These are phyloP conservation scores for Hyparrhenia diplandra DNA, from an alignment of 176 grass and related monocot genomes.

Conservation along the genomic window DNA sequence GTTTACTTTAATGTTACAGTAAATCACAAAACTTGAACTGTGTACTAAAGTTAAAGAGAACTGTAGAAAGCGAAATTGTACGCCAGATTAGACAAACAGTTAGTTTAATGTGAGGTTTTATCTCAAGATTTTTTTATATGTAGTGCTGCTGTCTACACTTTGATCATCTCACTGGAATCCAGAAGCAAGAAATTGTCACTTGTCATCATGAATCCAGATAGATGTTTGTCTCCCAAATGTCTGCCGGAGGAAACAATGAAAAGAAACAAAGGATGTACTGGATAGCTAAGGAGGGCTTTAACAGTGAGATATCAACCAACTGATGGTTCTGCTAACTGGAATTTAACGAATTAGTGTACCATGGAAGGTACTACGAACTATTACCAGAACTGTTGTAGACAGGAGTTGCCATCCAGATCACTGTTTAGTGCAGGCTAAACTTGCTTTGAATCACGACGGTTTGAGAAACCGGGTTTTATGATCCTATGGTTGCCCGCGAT, in stretches of 20 bases:
- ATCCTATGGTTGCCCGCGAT: no score
- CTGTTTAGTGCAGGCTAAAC: no score
- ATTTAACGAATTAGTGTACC: background rate
- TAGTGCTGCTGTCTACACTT: background rate
- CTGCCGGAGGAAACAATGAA: background rate
- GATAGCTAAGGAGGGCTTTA: background rate
- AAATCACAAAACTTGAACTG: background rate
- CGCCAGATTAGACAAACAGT: background rate
- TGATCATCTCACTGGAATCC: background rate
- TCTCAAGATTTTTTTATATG: background rate
- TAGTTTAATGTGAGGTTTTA: background rate
- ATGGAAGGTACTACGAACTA: background rate
- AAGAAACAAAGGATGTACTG: background rate
- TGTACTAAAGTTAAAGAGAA: background rate
- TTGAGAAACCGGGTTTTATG: no score
- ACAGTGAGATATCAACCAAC: no score
- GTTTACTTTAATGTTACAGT: background rate
- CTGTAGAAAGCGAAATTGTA: background rate
- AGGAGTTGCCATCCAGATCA: background rate
- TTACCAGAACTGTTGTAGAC: background rate
- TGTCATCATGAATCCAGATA: background rate
- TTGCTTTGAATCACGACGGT: no score
- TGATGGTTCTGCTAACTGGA: background rate
- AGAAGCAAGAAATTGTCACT: background rate
- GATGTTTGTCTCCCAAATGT: background rate